Evolutionary conservation across 495 filamentous ascomycete species (phyloP).

Genomic region (Aspergillus mulundensis): DNA sequence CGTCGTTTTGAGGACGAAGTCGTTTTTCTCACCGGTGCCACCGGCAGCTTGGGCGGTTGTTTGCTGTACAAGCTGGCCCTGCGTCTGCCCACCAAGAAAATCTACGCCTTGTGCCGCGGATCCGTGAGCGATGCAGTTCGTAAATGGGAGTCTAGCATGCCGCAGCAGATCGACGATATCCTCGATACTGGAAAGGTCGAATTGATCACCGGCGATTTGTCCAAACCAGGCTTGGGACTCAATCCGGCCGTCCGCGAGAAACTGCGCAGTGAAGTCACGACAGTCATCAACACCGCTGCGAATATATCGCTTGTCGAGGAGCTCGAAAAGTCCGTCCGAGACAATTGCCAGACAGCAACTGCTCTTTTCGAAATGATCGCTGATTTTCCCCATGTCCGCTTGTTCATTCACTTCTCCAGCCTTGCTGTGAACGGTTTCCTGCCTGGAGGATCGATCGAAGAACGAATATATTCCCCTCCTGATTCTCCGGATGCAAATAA

Average conservation of each 20-base stretch:
- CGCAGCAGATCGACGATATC: slow-evolving; percentile 18
- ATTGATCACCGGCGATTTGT: slow-evolving; percentile 18
- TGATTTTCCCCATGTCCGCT: slow-evolving; percentile 8
- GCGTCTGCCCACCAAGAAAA: slow-evolving; percentile 18
- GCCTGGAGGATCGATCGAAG: slow-evolving; percentile 9
- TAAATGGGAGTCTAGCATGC: slow-evolving; percentile 19
- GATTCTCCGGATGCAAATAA: slow-evolving; percentile 2
- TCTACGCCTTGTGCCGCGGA: slow-evolving; percentile 16
- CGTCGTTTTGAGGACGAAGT: slow-evolving; percentile 15
- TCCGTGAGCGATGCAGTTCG: slow-evolving; percentile 11
- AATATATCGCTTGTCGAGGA: slow-evolving; percentile 14
- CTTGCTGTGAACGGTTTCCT: slow-evolving; percentile 14
- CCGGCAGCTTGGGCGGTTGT: slow-evolving; percentile 21
- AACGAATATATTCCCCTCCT: slow-evolving; percentile 6
- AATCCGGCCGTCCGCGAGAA: background rate
- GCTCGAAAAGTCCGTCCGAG: slow-evolving; percentile 4
- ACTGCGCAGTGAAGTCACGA: slow-evolving; percentile 11
- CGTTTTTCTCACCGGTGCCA: slow-evolving; percentile 23
- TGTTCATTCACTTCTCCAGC: slow-evolving; percentile 18
- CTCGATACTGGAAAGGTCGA: slow-evolving; percentile 18
- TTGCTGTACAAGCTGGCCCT: slow-evolving; percentile 22
- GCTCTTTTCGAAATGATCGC: background rate
- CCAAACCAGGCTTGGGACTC: slow-evolving; percentile 11
- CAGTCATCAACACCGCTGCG: slow-evolving; percentile 17
- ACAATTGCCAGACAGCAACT: slow-evolving; percentile 12